phyloP scores from a whole-genome alignment of 257 asterid genomes.

The Coffea eugenioides region DNA sequence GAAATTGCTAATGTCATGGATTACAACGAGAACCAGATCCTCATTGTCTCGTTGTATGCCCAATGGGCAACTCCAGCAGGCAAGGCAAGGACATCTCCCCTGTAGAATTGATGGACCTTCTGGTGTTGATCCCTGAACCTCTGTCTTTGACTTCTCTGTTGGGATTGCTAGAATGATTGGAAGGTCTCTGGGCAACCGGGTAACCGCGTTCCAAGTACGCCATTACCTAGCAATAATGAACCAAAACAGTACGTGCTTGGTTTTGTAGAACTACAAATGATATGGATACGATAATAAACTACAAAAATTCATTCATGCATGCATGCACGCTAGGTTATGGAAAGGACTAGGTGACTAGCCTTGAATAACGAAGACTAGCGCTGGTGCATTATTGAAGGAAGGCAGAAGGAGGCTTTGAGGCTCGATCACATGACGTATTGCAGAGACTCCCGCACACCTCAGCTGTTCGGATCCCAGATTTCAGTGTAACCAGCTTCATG shows the following conservation, averaged over 20 bases:
- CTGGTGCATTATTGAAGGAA: conserved; percentile 17
- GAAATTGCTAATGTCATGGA: conserved; percentile 50
- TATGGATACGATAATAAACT: too few relatives aligned
- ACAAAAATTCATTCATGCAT: neutral
- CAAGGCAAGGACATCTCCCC: conserved; percentile 56
- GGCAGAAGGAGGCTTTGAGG: conserved; percentile 21
- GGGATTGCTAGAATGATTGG: conserved; percentile 2
- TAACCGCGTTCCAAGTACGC: conserved; percentile 6
- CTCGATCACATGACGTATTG: conserved; percentile 13
- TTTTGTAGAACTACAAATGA: neutral
- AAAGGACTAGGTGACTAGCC: neutral
- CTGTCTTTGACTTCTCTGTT: neutral
- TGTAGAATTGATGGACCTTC: conserved; percentile 37
- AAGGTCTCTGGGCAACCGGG: conserved; percentile 31
- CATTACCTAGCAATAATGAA: conserved; percentile 10
- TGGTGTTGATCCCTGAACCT: conserved; percentile 41
- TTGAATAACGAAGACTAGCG: conserved; percentile 8
- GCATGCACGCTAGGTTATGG: neutral
- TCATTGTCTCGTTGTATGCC: conserved; percentile 49
- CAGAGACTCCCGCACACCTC: conserved; percentile 25
- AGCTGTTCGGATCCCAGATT: conserved; percentile 21
- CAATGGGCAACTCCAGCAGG: conserved; percentile 52
- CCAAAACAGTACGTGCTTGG: neutral
- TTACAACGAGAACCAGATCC: conserved; percentile 41
- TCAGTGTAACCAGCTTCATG: conserved; percentile 25